Base-by-base conservation (phyloP, 179 eudicot species). In the Silene noctiflora region DNA sequence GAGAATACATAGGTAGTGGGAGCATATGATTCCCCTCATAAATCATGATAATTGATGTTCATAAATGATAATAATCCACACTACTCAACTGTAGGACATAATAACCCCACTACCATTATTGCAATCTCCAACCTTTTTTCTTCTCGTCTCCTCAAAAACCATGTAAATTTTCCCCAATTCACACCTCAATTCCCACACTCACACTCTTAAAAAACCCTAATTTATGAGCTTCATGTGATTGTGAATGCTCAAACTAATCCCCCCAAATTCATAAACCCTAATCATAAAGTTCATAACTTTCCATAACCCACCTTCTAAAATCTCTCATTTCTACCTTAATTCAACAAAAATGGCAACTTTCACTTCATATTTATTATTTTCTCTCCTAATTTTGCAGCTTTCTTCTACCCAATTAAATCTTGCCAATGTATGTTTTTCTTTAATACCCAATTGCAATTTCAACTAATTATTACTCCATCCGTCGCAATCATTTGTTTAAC, bases 381-480 rank as follows among this genome's bases (percentile, higher is more conserved):
- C 80, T 63, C 73, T 89, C 71, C n/a, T 85, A 35, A 66, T 90
- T 68, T 31, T 88, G 53, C 72, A 67, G 63, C 56, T 86, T 60
- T 64, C 81, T 48, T 76, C 76, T 16, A n/a, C 73, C 33, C 82
- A 69, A 73, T 75, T 76, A 7, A 78, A 78, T 33, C 71, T 67
- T 75, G 61, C 84, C 81, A 84, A 83, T 79, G 96, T 91, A 76
- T 87, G 93, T 84, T 71, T 69, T 65, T 29, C 21, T 66, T 20
- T 0, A 48, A 10, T n/a, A 48, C 55, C 55, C 55, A 48, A 10
- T 48, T 48, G 4, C 16, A 48, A 48, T 48, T 13, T 48, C 55
- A 16, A 48, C 55, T 48, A 48, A 48, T 48, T 48, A 48, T 48
- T 14, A 8, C 46, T 39, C 46, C 46, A 0, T 39, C 11, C 2